Base-by-base conservation (phyloP, 345 rosid genomes). In the Salix koriyanagi region DNA sequence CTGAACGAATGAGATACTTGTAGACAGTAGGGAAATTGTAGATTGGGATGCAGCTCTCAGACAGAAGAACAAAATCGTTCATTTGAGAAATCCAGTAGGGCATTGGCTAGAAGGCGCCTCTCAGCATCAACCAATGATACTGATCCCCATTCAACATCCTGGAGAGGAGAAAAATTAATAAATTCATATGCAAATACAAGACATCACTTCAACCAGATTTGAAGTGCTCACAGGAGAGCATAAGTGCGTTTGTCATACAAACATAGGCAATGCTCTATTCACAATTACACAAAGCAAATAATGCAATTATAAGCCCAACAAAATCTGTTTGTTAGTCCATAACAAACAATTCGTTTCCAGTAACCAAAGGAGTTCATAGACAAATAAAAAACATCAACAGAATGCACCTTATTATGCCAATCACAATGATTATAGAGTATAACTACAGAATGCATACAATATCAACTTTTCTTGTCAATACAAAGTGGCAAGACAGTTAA, bases 41-140 rank as follows among this genome's bases (percentile, higher is more conserved):
- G 77, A 92, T 80, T 1, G 98, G 98, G 84, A 94, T 90, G 84
- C 98, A 94, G 86, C 97, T 94, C 84, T 94, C 98, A 0, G 98
- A 94, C 42, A 94, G 97, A 76, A 94, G 97, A 71, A 92, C 79
- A 76, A 94, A 94, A 68, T n/a, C 97, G 90, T 73, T 94, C 97
- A 21, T 94, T 94, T 7, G 95, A 88, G 76, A 90, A 90, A 81
- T 94, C 97, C 65, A 92, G 89, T 76, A 94, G 75, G 64, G 97
- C 97, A 54, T 94, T 94, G 58, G 98, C 91, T 32, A 94, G 87
- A 72, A 94, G 95, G 65, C 98, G 95, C 85, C 86, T 92, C 86
- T 94, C 97, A 3, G 97, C 98, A 69, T 91, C 97, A 65, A 90
- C 81, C 79, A 94, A 78, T 67, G 81, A 77, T 54, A 89, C 81